Percentiles rank a stretch among this genome's conserved stretches.
phyloP scores from a whole-genome alignment of 225 moss, liverwort and hornwort genomes.

The Physcomitrellopsis africana region DNA sequence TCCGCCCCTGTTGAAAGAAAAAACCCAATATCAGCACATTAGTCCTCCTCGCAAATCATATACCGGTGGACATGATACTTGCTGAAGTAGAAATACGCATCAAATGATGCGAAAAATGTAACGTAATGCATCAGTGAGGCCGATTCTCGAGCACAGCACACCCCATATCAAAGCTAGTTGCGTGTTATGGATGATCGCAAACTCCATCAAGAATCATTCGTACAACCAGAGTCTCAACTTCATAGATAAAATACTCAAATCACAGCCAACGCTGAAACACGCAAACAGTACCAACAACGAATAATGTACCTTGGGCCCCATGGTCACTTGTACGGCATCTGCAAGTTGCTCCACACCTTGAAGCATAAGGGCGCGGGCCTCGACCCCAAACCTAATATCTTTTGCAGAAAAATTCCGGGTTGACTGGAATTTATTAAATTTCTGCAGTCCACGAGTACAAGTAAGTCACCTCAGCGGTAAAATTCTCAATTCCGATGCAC shows the following conservation, averaged over 20 bases:
- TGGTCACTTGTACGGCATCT: slow-evolving; percentile 97
- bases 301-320: slow-evolving; percentile 89
- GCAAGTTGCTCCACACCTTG: slow-evolving; percentile 97
- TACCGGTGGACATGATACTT: not conserved
- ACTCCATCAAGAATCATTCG: no score
- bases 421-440: slow-evolving; percentile 52
- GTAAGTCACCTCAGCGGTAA: not conserved
- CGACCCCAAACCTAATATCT: slow-evolving; percentile 92
- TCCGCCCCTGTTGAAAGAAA: slow-evolving; percentile 66
- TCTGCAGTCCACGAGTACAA: slow-evolving; percentile 42
- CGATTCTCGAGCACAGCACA: not conserved
- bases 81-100: not conserved
- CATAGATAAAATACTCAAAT: not conserved
- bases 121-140: not conserved
- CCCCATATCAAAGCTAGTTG: not conserved
- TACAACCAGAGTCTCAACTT: not conserved
- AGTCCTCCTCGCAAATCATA: not conserved
- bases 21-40: not conserved
- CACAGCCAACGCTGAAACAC: not conserved
- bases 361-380: slow-evolving; percentile 91
- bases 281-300: not conserved
- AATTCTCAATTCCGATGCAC: not conserved
- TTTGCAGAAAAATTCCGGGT: slow-evolving; percentile 76
- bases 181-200: not conserved
- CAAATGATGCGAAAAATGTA: not conserved